Evolutionary conservation across 148 eudicot species (phyloP).

Genomic region (Oxyria digyna): DNA sequence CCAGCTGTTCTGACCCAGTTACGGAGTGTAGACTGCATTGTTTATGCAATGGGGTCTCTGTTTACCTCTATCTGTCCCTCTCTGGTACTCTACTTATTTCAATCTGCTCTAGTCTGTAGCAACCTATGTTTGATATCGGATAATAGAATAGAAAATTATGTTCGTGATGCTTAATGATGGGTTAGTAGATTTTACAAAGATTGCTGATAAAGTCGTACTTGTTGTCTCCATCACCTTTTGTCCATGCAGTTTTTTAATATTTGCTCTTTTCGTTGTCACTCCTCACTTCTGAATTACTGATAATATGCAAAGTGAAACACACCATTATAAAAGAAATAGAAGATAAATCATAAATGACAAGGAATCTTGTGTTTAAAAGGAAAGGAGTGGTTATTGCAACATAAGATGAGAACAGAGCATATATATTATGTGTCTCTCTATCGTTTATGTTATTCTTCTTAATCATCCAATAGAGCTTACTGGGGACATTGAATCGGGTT

Average conservation of each 20-base stretch:
- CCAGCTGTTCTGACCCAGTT: slow-evolving; percentile 71
- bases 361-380: neutral
- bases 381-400: neutral
- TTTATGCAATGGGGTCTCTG: slow-evolving; percentile 97
- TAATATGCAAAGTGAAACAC: neutral
- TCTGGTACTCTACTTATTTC: slow-evolving; percentile 37
- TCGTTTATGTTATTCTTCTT: neutral
- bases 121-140: neutral
- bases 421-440: neutral
- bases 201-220: neutral
- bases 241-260: neutral
- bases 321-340: neutral
- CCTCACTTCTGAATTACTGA: neutral
- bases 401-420: neutral
- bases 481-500: neutral
- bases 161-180: neutral
- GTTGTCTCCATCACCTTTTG: neutral
- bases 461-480: neutral
- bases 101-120: neutral
- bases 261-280: neutral
- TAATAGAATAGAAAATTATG: neutral
- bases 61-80: slow-evolving; percentile 96
- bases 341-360: neutral
- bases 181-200: neutral
- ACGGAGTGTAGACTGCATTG: slow-evolving; percentile 62